Evolutionary conservation across 345 rosid species (phyloP), one percentile per base, ranked within the genome.

Genomic region (Citrus hindsii): DNA sequence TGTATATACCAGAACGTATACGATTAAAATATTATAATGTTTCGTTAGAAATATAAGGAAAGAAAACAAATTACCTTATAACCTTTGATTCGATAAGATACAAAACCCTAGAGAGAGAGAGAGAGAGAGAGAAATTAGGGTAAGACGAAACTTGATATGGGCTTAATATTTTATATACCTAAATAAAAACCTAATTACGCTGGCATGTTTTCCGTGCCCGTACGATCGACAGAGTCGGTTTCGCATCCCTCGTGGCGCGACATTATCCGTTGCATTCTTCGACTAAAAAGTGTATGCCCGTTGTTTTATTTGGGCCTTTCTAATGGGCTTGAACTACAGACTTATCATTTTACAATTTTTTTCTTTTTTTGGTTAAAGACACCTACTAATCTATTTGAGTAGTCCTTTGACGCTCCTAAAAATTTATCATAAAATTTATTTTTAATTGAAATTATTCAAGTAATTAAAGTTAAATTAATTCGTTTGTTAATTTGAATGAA

Each of bases 91-190:
- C 58, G 66, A 59, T 16, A 14, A 19, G 16, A 40, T 6, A 53
- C 27, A 71, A 73, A 74, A 61, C 79, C 81, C 75, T 68, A 73
- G 63, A 16, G 19, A 0, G 13, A 51, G n/a, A n/a, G n/a, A n/a
- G n/a, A 22, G 13, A 51, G 46, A 32, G 42, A 4, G n/a, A n/a
- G 51, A 12, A 46, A 46, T 46, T 46, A 12, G 18, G 18, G 51
- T 3, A 3, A 13, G 51, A 53, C 22, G 22, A 53, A 53, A 18
- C 19, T 53, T 53, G 7, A 12, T 18, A 18, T 13, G 18, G 51
- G 0, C 0, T 53, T 53, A 53, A 0, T 21, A 19, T 19, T 64
- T 64, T 48, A 32, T 30, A 42, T 9, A 63, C 28, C 7, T 3
- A 63, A 42, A 28, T 35, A 21, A 38, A 24, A 35, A 40, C 62